Evolutionary conservation across 108 stramenopile genomes (phyloP).

Genomic region (Cylindrotheca fusiformis): DNA sequence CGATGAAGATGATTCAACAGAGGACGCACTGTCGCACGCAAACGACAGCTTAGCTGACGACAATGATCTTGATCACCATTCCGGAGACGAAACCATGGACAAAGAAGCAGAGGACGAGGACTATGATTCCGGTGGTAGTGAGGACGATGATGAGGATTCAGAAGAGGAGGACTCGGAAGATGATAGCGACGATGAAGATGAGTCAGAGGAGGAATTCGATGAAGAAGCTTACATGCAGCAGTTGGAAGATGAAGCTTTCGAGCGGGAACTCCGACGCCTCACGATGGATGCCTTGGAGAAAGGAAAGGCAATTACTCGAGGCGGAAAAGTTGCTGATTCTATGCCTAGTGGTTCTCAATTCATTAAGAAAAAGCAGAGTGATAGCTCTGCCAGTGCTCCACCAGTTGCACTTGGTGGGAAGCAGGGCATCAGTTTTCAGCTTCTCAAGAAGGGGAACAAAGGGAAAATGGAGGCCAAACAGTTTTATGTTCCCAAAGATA

Average conservation of each 20-base stretch:
- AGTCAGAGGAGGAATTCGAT: constrained; percentile 63
- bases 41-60: constrained; percentile 49
- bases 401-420: constrained; percentile 51
- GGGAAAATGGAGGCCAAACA: constrained; percentile 88
- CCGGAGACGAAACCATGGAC: constrained; percentile 20
- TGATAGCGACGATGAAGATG: constrained; percentile 40
- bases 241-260: constrained; percentile 86
- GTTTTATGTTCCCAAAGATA: constrained; percentile 78
- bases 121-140: constrained; percentile 43
- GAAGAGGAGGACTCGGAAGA: constrained; percentile 53
- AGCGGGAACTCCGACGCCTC: constrained; percentile 76
- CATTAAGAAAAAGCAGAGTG: constrained; percentile 47
- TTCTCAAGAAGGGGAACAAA: constrained; percentile 90
- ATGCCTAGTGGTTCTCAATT: constrained; percentile 81
- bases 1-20: constrained; percentile 46
- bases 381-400: constrained; percentile 23
- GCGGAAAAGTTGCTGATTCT: constrained; percentile 61
- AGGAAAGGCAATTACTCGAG: constrained; percentile 61
- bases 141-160: constrained; percentile 50
- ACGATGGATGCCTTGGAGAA: constrained; percentile 89
- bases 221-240: constrained; percentile 78
- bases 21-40: constrained; percentile 38
- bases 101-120: constrained; percentile 42
- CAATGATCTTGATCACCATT: constrained; percentile 18
- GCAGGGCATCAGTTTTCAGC: constrained; percentile 79